Evolutionary conservation across 805 yeast genomes (phyloP).

Genomic region (Starmerella stigmatis): DNA sequence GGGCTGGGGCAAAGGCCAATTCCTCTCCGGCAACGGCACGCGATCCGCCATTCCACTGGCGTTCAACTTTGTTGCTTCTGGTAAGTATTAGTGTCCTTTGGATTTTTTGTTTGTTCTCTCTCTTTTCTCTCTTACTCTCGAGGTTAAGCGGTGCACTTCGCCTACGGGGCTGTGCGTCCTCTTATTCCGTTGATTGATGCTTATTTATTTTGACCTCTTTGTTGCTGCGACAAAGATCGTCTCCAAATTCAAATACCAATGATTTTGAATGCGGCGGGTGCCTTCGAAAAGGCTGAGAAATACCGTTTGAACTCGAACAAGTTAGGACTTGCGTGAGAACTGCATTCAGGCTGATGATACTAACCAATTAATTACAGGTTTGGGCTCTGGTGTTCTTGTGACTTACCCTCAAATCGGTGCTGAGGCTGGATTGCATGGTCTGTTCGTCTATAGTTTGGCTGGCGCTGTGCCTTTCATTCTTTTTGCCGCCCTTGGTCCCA

Average conservation of each 20-base stretch:
- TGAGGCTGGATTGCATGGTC: slow-evolving; percentile 75
- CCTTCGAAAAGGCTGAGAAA: slow-evolving; percentile 47
- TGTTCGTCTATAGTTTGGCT: slow-evolving; percentile 64
- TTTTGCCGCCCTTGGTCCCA: slow-evolving; percentile 77
- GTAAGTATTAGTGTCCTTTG: slow-evolving; percentile 29
- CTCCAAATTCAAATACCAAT: no score
- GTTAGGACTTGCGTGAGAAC: slow-evolving; percentile 77
- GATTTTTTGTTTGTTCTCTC: slow-evolving; percentile 1
- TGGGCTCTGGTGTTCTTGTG: slow-evolving; percentile 82
- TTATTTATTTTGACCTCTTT: no score
- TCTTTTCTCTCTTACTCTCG: neutral
- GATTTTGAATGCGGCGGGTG: slow-evolving; percentile 21
- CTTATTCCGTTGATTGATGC: no score
- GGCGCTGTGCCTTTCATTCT: slow-evolving; percentile 77
- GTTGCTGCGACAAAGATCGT: no score
- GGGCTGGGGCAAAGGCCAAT: slow-evolving; percentile 43
- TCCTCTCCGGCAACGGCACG: slow-evolving; percentile 69
- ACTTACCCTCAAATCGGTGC: slow-evolving; percentile 84
- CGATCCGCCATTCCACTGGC: slow-evolving; percentile 73
- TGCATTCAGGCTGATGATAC: slow-evolving; percentile 25
- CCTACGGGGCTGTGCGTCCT: no score
- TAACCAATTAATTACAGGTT: slow-evolving; percentile 36
- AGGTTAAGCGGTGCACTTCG: no score
- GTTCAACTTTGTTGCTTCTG: slow-evolving; percentile 81
- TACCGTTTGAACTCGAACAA: slow-evolving; percentile 74